Base-by-base conservation (phyloP, 2,329 filamentous ascomycete species). In the Seiridium unicorne region DNA sequence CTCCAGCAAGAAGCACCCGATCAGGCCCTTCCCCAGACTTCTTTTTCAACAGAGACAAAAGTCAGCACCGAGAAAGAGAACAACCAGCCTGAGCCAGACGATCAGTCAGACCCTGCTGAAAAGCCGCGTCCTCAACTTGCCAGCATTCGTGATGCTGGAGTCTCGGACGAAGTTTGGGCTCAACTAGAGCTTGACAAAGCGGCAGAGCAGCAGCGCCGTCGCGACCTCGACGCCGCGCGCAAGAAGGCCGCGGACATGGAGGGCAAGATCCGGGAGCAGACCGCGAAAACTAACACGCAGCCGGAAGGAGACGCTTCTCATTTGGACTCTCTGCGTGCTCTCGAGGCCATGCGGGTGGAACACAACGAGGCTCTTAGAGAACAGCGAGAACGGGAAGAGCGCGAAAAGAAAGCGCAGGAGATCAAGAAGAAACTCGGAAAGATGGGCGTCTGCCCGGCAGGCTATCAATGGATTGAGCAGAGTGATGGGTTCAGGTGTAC, bases 381-480 rank as follows among this genome's bases (percentile, higher is more conserved):
- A 34, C 74, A 81, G 44, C 68, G 74, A 11, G 68, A 68, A 3
- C 70, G 74, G 3, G 69, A 73, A 57, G 73, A 79, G 61, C 49
- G 32, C 3, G 32, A n/a, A 3, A 53, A 26, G 18, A 11, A 13
- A 13, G 13, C 13, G 38, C 76, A 77, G 60, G 65, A 71, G 18
- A 70, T 65, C 9, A 79, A 83, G 72, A 64, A 68, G 44, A 86
- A 81, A 65, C 68, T 92, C 63, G 72, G 68, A 63, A 36, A 64
- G 1, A 77, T 85, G 75, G 89, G 89, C 0, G 55, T 71, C 0
- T 93, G 89, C 69, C 76, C 78, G 0, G 44, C 58, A 18, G 89
- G 88, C 0, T 92, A 53, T 66, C 58, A 60, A 0, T 92, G 89
- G 89, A 84, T 89, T 34, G 84, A 83, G 65, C 81, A 88, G 66